Conservation (phyloP, 2,329 filamentous ascomycete genomes). For the Aspergillus sp. region DNA sequence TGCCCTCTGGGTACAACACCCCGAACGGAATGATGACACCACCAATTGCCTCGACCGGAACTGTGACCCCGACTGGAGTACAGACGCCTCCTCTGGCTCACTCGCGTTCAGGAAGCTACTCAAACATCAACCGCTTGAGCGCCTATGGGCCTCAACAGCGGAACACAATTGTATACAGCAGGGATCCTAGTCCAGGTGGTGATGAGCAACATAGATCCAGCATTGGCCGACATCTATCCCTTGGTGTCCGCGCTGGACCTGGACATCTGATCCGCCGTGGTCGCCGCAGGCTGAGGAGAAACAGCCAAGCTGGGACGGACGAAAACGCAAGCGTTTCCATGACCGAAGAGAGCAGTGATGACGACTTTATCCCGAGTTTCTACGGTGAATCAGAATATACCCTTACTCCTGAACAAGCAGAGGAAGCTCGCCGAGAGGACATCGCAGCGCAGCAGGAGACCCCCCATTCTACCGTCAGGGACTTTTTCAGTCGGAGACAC, state of each 20-base stretch:
- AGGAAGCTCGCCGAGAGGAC: conserved; percentile 34
- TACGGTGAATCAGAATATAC: conserved; percentile 48
- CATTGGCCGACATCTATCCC: conserved; percentile 43
- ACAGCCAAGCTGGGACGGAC: conserved; percentile 33
- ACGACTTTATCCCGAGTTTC: conserved; percentile 41
- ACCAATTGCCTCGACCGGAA: conserved; percentile 44
- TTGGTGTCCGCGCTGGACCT: conserved; percentile 47
- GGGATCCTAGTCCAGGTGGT: conserved; percentile 39
- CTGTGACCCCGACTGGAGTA: conserved; percentile 47
- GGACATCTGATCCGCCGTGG: conserved; percentile 40
- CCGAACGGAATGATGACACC: conserved; percentile 45
- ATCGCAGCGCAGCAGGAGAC: conserved; percentile 25
- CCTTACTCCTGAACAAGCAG: conserved; percentile 39
- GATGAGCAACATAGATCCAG: conserved; percentile 37
- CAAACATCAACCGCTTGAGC: conserved; percentile 37
- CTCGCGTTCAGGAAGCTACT: conserved; percentile 36
- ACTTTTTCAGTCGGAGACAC: conserved; percentile 29
- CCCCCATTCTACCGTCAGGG: conserved; percentile 19
- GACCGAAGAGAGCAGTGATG: conserved; percentile 43
- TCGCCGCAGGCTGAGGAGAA: conserved; percentile 33
- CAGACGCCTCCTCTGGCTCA: conserved; percentile 42
- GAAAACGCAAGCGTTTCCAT: conserved; percentile 33
- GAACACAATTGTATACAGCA: conserved; percentile 46
- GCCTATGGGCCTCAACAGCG: conserved; percentile 42
- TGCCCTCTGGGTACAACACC: conserved; percentile 49